Percentiles rank a stretch among this genome's conserved stretches.
Evolutionary conservation across 768 basidiomycete genomes (phyloP).

Genomic region (Boletus reticuloceps): DNA sequence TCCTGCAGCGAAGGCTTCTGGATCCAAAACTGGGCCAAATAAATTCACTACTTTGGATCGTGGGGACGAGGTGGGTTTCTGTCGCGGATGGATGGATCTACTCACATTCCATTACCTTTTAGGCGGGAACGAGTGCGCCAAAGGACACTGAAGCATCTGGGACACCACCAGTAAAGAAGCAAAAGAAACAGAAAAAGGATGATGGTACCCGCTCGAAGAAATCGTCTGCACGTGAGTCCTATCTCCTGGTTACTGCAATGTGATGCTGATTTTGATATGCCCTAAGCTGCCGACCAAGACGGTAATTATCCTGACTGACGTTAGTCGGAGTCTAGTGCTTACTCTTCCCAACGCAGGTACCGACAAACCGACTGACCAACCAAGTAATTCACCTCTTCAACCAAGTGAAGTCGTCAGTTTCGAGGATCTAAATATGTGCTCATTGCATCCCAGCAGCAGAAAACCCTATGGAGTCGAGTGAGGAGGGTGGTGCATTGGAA

Average conservation of each 20-base stretch:
- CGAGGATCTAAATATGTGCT: background rate
- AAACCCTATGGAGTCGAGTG: background rate
- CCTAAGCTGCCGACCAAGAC: background rate
- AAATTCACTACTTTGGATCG: constrained; percentile 3
- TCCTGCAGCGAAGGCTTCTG: constrained; percentile 8
- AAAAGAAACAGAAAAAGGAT: constrained; percentile 7
- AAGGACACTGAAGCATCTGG: background rate
- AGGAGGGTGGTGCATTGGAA: background rate
- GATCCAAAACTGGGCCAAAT: background rate
- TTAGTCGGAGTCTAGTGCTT: background rate
- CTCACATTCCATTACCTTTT: constrained; percentile 1
- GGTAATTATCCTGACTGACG: constrained; percentile 3
- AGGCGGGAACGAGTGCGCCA: constrained; percentile 6
- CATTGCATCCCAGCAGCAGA: background rate
- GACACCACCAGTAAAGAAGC: background rate
- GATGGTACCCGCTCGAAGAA: background rate
- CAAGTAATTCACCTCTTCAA: background rate
- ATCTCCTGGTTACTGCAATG: background rate
- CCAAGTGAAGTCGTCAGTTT: constrained; percentile 8
- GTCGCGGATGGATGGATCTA: background rate
- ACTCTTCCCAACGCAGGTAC: constrained; percentile 1
- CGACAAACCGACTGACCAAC: background rate
- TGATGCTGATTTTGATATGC: background rate
- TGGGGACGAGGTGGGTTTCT: constrained; percentile 10
- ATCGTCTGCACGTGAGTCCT: constrained; percentile 13